These are phyloP conservation scores for Malassezia arunalokei DNA, from an alignment of 1,284 basidiomycete species.

Conservation along the genomic window DNA sequence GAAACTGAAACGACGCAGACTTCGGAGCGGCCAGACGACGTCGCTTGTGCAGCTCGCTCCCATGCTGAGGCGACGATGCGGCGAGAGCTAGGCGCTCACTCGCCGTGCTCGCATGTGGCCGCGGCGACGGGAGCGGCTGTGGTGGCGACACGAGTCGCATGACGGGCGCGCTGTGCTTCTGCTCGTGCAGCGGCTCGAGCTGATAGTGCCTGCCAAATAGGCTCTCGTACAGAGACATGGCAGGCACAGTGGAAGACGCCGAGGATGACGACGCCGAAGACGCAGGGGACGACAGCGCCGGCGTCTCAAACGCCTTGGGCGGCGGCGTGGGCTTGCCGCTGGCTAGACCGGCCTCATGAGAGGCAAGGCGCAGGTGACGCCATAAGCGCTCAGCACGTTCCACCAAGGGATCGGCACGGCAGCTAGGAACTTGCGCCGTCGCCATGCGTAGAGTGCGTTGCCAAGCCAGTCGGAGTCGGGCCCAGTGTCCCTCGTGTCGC, in stretches of 20 bases:
- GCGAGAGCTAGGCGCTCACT: slow-evolving; percentile 1
- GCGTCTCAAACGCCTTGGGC: too few relatives aligned
- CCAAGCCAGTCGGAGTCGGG: too few relatives aligned
- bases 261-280: background rate
- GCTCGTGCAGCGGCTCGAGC: background rate
- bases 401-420: background rate
- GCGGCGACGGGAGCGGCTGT: background rate
- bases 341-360: slow-evolving; percentile 7
- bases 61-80: slow-evolving; percentile 7
- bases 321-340: background rate
- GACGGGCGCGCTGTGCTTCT: background rate
- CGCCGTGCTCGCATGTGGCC: background rate
- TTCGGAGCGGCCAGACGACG: background rate
- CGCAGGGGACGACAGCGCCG: background rate
- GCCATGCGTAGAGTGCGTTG: too few relatives aligned
- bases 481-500: background rate
- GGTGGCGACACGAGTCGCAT: background rate
- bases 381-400: slow-evolving; percentile 7
- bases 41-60: slow-evolving; percentile 1
- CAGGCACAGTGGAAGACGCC: background rate
- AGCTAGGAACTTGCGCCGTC: too few relatives aligned
- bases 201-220: background rate
- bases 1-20: background rate
- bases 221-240: slow-evolving; percentile 2
- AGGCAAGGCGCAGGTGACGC: slow-evolving; percentile 4